Base-by-base conservation (phyloP, 306 rosid species). In the Hippophae rhamnoides region DNA sequence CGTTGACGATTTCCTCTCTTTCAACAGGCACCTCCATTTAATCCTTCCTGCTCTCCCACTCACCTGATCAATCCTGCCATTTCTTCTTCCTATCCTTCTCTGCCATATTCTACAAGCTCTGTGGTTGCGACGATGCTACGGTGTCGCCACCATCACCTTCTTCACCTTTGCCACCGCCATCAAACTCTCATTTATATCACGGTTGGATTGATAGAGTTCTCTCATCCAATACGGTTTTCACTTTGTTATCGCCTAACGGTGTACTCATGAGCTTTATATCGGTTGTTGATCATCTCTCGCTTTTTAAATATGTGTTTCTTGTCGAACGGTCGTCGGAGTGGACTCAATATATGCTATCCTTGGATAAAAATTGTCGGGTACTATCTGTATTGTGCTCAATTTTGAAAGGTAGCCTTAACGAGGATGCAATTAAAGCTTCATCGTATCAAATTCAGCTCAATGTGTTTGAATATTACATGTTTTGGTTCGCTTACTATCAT, bases 81-180 rank as follows among this genome's bases (percentile, higher is more conserved):
- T 89, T 89, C 84, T 89, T 89, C 86, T 86, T 95, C 72, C 63
- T 86, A 73, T 64, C 89, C 52, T 89, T 89, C 80, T 95, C 97
- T 10, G 64, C 88, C 68, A 86, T 89, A 60, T 84, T 89, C 62
- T 84, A 73, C 76, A 89, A 82, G 73, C 87, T 89, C 72, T 89
- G 86, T 72, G 97, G 95, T 52, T 81, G 86, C 65, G 69, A 80
- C 60, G 86, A 81, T 12, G 50, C 74, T 63, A 43, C 55, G 10
- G 56, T 72, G 5, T 13, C 77, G 1, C 26, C 63, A 7, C 42
- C 71, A 1, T 7, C 56, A 9, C 54, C 76, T 10, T 43, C 41
- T 5, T 14, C 65, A 57, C 67, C 59, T 65, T 66, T 26, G n/a
- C 76, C 60, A 18, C 10, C 64, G 38, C 52, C 77, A 4, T 5